A percentile compares a stretch with the other conserved stretches of the same genome.
Evolutionary conservation across 164 flowering plant species (phyloP).

Genomic region (Umbilicus rupestris): DNA sequence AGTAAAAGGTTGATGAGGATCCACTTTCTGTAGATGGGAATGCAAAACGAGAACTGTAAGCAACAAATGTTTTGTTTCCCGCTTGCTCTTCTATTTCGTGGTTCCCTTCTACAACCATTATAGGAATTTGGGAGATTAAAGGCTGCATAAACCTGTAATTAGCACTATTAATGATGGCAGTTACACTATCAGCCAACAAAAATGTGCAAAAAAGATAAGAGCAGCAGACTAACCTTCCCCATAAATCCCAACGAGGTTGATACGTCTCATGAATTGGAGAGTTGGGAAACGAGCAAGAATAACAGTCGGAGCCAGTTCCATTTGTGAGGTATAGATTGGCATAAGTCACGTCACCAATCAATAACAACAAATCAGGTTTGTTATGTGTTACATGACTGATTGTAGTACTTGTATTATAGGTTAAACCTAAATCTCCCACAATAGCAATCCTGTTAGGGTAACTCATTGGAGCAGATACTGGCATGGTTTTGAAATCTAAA

Average conservation of each 20-base stretch:
- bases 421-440: conserved; percentile 87
- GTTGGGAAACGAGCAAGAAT: conserved; percentile 62
- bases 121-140: conserved; percentile 73
- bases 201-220: background rate
- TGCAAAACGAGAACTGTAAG: conserved; percentile 85
- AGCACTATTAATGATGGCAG: background rate
- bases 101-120: conserved; percentile 91
- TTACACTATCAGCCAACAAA: background rate
- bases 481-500: conserved; percentile 68
- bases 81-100: conserved; percentile 83
- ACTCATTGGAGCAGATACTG: conserved; percentile 43
- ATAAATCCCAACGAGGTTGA: conserved; percentile 98
- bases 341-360: conserved; percentile 79
- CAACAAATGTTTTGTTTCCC: conserved; percentile 47
- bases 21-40: conserved; percentile 76
- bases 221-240: conserved; percentile 69
- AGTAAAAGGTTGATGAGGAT: conserved; percentile 71
- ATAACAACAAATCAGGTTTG: conserved; percentile 63
- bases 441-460: conserved; percentile 72
- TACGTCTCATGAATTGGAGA: conserved; percentile 85
- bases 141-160: conserved; percentile 78
- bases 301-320: conserved; percentile 85
- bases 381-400: conserved; percentile 55
- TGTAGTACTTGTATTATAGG: conserved; percentile 77
- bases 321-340: conserved; percentile 86